Conservation (phyloP, 2,329 filamentous ascomycete genomes). For the Alternaria longipes region DNA sequence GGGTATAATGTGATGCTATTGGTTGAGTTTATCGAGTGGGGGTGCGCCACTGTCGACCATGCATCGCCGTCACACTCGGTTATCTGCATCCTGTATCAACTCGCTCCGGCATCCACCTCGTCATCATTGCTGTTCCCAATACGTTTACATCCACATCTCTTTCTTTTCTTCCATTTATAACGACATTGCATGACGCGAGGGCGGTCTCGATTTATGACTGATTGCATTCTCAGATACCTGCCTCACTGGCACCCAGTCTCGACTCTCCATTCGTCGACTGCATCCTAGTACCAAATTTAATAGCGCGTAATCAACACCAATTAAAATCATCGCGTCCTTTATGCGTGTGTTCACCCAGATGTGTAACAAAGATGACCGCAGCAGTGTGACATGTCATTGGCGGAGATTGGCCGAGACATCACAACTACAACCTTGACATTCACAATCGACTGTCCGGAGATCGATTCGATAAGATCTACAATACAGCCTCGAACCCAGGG, state of each 20-base stretch:
- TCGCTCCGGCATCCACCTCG: conserved; percentile 4
- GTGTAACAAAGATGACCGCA: background rate
- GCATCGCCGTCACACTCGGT: conserved; percentile 3
- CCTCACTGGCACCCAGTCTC: background rate
- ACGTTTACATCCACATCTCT: background rate
- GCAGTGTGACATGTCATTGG: background rate
- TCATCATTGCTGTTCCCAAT: conserved; percentile 1
- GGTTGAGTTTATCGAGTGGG: background rate
- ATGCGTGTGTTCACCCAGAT: too few species aligned
- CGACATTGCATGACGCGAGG: background rate
- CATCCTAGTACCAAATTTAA: conserved; percentile 1
- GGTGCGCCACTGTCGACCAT: conserved; percentile 1
- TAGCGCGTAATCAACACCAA: background rate
- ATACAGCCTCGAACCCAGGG: background rate
- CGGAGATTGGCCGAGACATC: background rate
- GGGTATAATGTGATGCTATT: conserved; percentile 44
- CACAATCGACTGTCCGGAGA: background rate
- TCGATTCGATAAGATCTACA: background rate
- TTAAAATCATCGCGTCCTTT: too few species aligned
- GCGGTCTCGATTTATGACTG: conserved; percentile 4
- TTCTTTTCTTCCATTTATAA: conserved; percentile 10
- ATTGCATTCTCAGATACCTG: conserved; percentile 4
- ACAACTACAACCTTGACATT: background rate
- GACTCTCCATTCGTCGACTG: background rate
- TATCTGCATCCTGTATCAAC: background rate